phyloP scores from a whole-genome alignment of 352 stramenopile species.

The Phytophthora sansomeana region DNA sequence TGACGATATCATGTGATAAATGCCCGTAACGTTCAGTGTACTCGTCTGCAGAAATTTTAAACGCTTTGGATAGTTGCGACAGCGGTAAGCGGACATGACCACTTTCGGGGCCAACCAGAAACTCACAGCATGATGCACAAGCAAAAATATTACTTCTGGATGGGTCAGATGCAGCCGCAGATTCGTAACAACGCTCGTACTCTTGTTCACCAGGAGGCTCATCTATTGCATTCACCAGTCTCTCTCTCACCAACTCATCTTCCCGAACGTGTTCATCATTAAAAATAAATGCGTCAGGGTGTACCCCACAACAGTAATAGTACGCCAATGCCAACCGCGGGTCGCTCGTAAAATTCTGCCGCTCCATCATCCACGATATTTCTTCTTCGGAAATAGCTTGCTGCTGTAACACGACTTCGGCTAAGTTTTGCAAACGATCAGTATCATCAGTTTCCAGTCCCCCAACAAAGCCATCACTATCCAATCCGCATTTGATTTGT shows the following conservation, averaged over 20 bases:
- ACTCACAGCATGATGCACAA: not conserved
- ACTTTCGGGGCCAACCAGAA: not conserved
- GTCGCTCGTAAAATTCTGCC: slow-evolving; percentile 6
- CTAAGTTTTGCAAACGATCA: too few species aligned
- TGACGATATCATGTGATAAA: not conserved
- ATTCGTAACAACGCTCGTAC: not conserved
- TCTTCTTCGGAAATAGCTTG: not conserved
- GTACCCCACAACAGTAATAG: slow-evolving; percentile 13
- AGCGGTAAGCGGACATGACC: not conserved
- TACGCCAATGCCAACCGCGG: slow-evolving; percentile 7
- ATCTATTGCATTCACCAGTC: not conserved
- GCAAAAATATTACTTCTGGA: not conserved
- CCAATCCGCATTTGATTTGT: too few species aligned
- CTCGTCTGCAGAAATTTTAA: not conserved
- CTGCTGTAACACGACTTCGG: too few species aligned
- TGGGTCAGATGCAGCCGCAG: not conserved
- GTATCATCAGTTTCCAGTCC: too few species aligned
- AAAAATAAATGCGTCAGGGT: slow-evolving; percentile 8
- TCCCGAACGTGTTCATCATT: slow-evolving; percentile 11
- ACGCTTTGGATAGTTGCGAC: not conserved
- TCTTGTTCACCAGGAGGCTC: not conserved
- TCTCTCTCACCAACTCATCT: not conserved
- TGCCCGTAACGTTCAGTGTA: not conserved
- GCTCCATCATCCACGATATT: not conserved
- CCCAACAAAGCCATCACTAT: too few species aligned